A percentile compares a stretch with the other conserved stretches of the same genome.
These are phyloP conservation scores for sunflower (Helianthus annuus) DNA, from an alignment of 129 eudicot genomes.

Conservation along the genomic window HanXRQr2.0-SUNRISE NC_035444.2:9587769-9588268, in stretches of 20 bases:
- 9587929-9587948: conserved; percentile 70
- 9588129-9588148: no score
- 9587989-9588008: neutral
- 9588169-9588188: no score
- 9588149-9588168: no score
- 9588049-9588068: conserved; percentile 4
- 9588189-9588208: no score
- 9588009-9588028: conserved; percentile 7
- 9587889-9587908: neutral
- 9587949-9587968: conserved; percentile 23
- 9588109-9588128: no score
- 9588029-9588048: neutral
- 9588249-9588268: no score
- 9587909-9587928: conserved; percentile 68
- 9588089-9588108: no score
- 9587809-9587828: conserved; percentile 89
- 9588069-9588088: neutral
- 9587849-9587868: conserved; percentile 7
- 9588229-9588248: no score
- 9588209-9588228: no score
- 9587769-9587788: conserved; percentile 76
- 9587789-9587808: conserved; percentile 91
- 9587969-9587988: conserved; percentile 31
- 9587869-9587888: neutral
- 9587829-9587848: conserved; percentile 40